Evolutionary conservation across 345 rosid species (phyloP), one percentile per base, ranked within the genome.

Genomic region (Luvunga scandens): DNA sequence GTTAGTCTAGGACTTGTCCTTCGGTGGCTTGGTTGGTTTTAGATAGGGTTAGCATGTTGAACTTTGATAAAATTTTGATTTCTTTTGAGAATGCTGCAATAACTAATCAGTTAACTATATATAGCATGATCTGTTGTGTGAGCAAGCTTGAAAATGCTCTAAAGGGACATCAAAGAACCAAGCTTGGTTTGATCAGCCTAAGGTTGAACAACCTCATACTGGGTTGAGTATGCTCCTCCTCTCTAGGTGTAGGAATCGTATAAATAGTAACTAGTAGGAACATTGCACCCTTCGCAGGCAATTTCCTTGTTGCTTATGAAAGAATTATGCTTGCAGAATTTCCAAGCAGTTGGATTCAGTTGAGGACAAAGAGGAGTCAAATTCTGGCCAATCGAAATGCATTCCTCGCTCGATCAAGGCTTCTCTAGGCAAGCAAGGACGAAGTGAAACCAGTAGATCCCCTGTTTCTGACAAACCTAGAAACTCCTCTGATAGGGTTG

Each of bases 401-500:
- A 89, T 87, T 27, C 89, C 92, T 10, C 82, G 78, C 14, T 75
- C 92, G 24, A 85, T 89, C 81, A 94, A 90, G 84, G 86, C 88
- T 61, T 90, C 97, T 2, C 69, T 89, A 65, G 84, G 79, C 85
- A 94, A 87, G 84, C 93, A 90, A 65, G 88, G 87, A 9, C 84
- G 78, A 22, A 79, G 88, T 8, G 92, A 87, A 74, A 86, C 97
- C 7, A 88, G 87, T 88, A 91, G 95, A 84, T 94, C 94, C 36
- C 94, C 95, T 64, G 67, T 83, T 66, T 89, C 88, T n/a, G 92
- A 88, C 55, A 92, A 90, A 79, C 80, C 88, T 19, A 83, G 93
- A 79, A 85, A 80, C 77, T 91, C 94, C 24, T 86, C 90, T 39
- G 86, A 88, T 66, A 85, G 86, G 77, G 66, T 67, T 9, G 86